Conservation (phyloP, 495 filamentous ascomycete species). For the Penicillium angulare region DNA sequence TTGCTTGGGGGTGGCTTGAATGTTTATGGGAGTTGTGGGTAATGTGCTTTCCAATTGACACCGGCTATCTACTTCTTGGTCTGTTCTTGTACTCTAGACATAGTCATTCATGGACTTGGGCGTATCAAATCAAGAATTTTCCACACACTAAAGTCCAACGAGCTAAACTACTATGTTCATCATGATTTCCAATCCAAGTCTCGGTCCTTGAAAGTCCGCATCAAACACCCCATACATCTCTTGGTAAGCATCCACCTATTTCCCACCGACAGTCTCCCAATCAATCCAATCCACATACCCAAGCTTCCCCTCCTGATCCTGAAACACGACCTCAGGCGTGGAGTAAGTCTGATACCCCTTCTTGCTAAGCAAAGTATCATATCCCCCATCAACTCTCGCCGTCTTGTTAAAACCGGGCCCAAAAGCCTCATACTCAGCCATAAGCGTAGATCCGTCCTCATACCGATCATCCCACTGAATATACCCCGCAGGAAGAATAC, state of each 20-base stretch:
- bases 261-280: slow-evolving; percentile 20
- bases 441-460: slow-evolving; percentile 43
- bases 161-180: neutral
- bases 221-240: neutral
- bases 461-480: slow-evolving; percentile 51
- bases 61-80: too few relatives aligned
- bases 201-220: too few relatives aligned
- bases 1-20: too few relatives aligned
- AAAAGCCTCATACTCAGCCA: slow-evolving; percentile 54
- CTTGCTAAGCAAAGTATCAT: slow-evolving; percentile 42
- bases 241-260: neutral
- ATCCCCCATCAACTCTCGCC: slow-evolving; percentile 38
- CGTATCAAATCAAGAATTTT: too few relatives aligned
- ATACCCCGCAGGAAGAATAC: slow-evolving; percentile 51
- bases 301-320: slow-evolving; percentile 42
- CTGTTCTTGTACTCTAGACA: too few relatives aligned
- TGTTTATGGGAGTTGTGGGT: too few relatives aligned
- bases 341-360: slow-evolving; percentile 41
- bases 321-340: slow-evolving; percentile 53
- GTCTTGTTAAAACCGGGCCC: slow-evolving; percentile 56
- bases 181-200: too few relatives aligned
- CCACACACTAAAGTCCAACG: too few relatives aligned
- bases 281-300: slow-evolving; percentile 58
- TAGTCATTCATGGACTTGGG: too few relatives aligned
- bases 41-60: too few relatives aligned